Evolutionary conservation across 2,329 filamentous ascomycete species (phyloP), one percentile per base, ranked within the genome.

Genomic region (Teratosphaeriaceae sp.): DNA sequence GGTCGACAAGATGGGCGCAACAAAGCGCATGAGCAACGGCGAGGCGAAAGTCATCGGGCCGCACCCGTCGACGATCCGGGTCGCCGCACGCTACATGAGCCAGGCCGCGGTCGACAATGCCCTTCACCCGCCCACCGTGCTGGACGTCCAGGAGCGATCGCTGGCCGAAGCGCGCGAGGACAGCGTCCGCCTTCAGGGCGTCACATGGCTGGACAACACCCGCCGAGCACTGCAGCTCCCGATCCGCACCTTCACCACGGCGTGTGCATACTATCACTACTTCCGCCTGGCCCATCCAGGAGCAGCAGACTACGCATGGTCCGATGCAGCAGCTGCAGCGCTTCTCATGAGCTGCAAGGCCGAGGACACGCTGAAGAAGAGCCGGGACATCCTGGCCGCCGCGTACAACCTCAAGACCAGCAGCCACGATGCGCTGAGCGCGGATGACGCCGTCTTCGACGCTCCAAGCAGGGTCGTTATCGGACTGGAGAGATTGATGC

Each of bases 331-430:
- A 0, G 79, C 92, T 5, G 88, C 92, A 1, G 84, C 88, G 19
- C 71, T 98, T 7, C 90, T 97, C 59, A 85, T 89, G 2, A 89
- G 89, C 2, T 97, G 90, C 73, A 98, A 98, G 69, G 88, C 94
- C 35, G 92, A 98, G 65, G 92, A 98, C 64, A 98, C 92, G 0
- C 78, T 96, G 53, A 98, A 98, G 69, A 97, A 97, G 70, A 94
- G 88, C 3, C 81, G 79, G 45, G 92, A 98, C 50, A 94, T 98
- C 48, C 73, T 97, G 13, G 94, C 88, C 45, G 88, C 89, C 1
- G 84, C 87, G 19, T 88, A 90, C 66, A 96, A 95, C 59, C 70
- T 94, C 27, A 92, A 88, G 66, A 66, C 60, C 78, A 57, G 53
- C 51, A 46, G 82, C 67, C 63, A 85, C 65, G 75, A 88, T 65